These are phyloP conservation scores for Zhuliangozyma blackwelliae DNA, from an alignment of 1,139 yeast species.

Conservation along the genomic window DNA sequence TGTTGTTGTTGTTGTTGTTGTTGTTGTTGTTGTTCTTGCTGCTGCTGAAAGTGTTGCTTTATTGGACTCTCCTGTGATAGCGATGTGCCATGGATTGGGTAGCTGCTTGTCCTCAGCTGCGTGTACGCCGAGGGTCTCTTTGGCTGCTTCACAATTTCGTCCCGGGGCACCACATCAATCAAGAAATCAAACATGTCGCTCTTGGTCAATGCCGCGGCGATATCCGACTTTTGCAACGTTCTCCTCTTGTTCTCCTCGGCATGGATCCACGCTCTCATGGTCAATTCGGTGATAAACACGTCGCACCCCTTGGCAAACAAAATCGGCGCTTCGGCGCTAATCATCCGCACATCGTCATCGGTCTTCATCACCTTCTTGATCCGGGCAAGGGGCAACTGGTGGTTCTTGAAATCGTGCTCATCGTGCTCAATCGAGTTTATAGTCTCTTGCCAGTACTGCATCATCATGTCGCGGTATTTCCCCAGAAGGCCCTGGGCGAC, in stretches of 20 bases:
- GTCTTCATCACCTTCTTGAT: constrained; percentile 97
- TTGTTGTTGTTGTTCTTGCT: no score
- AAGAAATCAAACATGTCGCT: constrained; percentile 96
- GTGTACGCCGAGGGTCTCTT: constrained; percentile 27
- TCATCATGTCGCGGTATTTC: constrained; percentile 78
- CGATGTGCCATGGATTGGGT: constrained; percentile 1
- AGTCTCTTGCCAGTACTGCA: constrained; percentile 95
- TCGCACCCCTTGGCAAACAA: constrained; percentile 97
- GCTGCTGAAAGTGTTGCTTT: no score
- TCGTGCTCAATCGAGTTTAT: constrained; percentile 87
- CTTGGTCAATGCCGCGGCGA: constrained; percentile 91
- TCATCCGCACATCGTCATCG: constrained; percentile 96
- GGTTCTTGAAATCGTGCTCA: constrained; percentile 88
- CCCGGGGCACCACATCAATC: constrained; percentile 92
- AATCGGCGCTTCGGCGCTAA: constrained; percentile 96
- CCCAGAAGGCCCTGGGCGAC: constrained; percentile 93
- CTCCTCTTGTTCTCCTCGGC: constrained; percentile 95
- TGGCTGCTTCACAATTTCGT: constrained; percentile 49
- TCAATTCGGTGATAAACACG: constrained; percentile 88
- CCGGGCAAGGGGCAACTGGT: constrained; percentile 90
- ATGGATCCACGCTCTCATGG: constrained; percentile 99
- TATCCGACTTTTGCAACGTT: constrained; percentile 88
- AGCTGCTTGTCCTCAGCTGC: constrained; percentile 15
- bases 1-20: no score
- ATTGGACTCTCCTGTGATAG: constrained; percentile 2